Base-by-base conservation (phyloP, 257 asterid genomes). In the Lycium ferocissimum region DNA sequence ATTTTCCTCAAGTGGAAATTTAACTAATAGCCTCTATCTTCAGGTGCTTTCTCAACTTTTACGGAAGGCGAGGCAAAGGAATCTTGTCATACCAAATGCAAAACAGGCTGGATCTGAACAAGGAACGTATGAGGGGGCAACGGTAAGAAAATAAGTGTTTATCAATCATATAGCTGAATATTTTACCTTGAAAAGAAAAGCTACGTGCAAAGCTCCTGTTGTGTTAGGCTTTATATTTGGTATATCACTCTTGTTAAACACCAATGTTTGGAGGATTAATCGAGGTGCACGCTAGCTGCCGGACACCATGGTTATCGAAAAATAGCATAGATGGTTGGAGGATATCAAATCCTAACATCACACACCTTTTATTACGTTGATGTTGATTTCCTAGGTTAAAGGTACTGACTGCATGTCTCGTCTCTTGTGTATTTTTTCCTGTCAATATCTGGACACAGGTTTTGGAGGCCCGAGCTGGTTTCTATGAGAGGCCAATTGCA, bases 61-160 rank as follows among this genome's bases (percentile, higher is more conserved):
- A 79, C 87, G 98, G 92, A 96, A 96, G 91, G 95, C 99, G 37
- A 95, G 89, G 85, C 97, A 96, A 79, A 95, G 86, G 88, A 91
- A 93, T 89, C 93, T 96, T 83, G 95, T 93, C 83, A 87, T 96
- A 84, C 99, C 99, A 83, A 96, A 96, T 93, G 97, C 81, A 67
- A 96, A 95, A 87, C 99, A 95, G 86, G 95, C 97, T 84, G 98
- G 98, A 83, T 90, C 97, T 14, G 97, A 94, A 86, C 98, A 94
- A 89, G 99, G 99, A 90, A 90, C 97, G 10, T 96, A 84, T 72
- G 98, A 96, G 97, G 99, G 99, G 82, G 99, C 99, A 83, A 96
- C 98, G 86, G 99, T 96, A 89, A 91, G 98, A 89, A 83, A 84
- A 83, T 37, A 38, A 17, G 72, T 84, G 65, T 49, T 89, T 47